Evolutionary conservation across 805 yeast species (phyloP).

Genomic region (Teunomyces pallodes): DNA sequence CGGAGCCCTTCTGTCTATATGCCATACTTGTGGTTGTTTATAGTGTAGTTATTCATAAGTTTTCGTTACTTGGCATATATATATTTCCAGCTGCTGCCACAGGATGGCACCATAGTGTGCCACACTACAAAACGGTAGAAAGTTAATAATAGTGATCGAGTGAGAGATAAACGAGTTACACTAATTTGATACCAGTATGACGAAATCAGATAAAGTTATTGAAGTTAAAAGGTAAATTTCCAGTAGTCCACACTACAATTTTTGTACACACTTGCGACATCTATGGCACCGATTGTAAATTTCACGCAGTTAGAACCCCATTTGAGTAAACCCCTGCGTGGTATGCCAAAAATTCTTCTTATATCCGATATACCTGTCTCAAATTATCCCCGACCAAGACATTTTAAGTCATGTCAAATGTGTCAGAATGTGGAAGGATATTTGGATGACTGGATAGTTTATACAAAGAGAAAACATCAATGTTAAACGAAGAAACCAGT

Average conservation of each 20-base stretch:
- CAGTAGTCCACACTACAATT: not conserved
- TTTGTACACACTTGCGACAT: slow-evolving; percentile 1
- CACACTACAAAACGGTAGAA: not conserved
- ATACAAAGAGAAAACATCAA: too few relatives aligned
- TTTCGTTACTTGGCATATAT: not conserved
- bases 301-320: not conserved
- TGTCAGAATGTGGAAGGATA: too few relatives aligned
- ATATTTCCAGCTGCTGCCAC: not conserved
- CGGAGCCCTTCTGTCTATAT: slow-evolving; percentile 9
- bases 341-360: not conserved
- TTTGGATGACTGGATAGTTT: too few relatives aligned
- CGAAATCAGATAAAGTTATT: not conserved
- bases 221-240: not conserved
- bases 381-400: not conserved
- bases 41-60: not conserved
- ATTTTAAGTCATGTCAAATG: not conserved
- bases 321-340: too few relatives aligned
- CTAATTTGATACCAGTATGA: not conserved
- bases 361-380: not conserved
- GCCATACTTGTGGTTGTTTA: not conserved
- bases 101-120: not conserved
- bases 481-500: too few relatives aligned
- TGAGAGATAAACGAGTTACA: too few relatives aligned
- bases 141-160: not conserved
- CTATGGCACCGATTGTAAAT: not conserved